Evolutionary conservation across 306 rosid genomes (phyloP), one percentile per base, ranked within the genome.

Genomic region (Casuarina glauca): DNA sequence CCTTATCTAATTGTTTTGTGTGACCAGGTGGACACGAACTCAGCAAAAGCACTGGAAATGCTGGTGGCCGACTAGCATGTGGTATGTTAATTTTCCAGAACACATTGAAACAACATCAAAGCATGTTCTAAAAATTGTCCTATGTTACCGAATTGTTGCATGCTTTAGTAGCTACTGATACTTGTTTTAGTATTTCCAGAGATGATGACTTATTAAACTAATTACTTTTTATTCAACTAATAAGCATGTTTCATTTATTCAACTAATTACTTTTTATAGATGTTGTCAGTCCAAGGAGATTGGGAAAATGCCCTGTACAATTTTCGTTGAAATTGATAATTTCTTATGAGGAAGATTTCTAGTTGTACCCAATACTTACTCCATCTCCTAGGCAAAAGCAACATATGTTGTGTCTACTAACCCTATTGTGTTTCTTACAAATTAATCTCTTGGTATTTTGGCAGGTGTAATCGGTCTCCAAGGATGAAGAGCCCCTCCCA

Each of bases 1-100:
- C 10, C 5, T 4, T 5, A 4, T 57, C 46, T 79, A 46, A 82
- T 10, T 48, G 7, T 44, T 49, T 71, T 80, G 32, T 69, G 9
- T 75, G 72, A 69, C 7, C 69, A 96, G 99, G 99, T 75, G 98
- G 98, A 45, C 98, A 96, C 32, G 99, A 96, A 86, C 96, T 93
- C 51, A 96, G 99, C 99, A 90, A 87, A 75, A 10, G 84, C 55
- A 93, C 99, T 13, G 99, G 99, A 87, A 96, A 96, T 83, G 99
- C 99, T 42, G 99, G 99, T 50, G 99, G 96, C 82, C 83, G 99
- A 76, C 53, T 86, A 38, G 99, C 99, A 70, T 96, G 99, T 52
- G 99, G 99, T 96, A 86, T 82, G 93, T 78, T 48, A 39, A 57
- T 66, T 11, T 17, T 51, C 17, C 6, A 46, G 0, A 35, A 35